Evolutionary conservation across 768 basidiomycete species (phyloP).

Genomic region (Candolleomyces aberdarensis): DNA sequence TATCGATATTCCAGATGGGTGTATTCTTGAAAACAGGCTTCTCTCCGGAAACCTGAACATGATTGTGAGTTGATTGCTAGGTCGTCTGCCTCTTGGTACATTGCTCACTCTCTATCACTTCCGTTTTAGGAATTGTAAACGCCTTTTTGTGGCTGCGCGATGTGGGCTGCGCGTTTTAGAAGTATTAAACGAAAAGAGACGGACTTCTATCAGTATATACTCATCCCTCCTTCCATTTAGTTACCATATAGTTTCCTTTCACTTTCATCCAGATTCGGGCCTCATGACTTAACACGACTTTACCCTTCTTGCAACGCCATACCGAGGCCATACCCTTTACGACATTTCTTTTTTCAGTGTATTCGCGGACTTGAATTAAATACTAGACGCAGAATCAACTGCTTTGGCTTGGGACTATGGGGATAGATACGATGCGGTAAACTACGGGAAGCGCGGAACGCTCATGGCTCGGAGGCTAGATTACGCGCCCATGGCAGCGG

Average conservation of each 20-base stretch:
- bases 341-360: not conserved
- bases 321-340: too few relatives aligned
- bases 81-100: slow-evolving; percentile 12
- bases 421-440: too few relatives aligned
- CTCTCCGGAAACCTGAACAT: slow-evolving; percentile 85
- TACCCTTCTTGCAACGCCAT: too few relatives aligned
- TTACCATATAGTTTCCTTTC: too few relatives aligned
- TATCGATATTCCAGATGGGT: slow-evolving; percentile 83
- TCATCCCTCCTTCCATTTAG: too few relatives aligned
- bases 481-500: too few relatives aligned
- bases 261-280: too few relatives aligned
- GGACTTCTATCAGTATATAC: not conserved
- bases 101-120: not conserved
- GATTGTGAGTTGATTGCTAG: slow-evolving; percentile 45
- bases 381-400: too few relatives aligned
- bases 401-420: too few relatives aligned
- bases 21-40: slow-evolving; percentile 73
- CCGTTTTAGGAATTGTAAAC: slow-evolving; percentile 6
- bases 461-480: too few relatives aligned
- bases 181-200: not conserved
- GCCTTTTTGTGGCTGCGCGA: not conserved
- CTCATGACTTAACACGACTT: too few relatives aligned
- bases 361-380: not conserved
- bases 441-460: too few relatives aligned
- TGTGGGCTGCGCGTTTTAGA: not conserved